Conservation (phyloP, 2,329 filamentous ascomycete genomes). For the Alternaria atra region DNA sequence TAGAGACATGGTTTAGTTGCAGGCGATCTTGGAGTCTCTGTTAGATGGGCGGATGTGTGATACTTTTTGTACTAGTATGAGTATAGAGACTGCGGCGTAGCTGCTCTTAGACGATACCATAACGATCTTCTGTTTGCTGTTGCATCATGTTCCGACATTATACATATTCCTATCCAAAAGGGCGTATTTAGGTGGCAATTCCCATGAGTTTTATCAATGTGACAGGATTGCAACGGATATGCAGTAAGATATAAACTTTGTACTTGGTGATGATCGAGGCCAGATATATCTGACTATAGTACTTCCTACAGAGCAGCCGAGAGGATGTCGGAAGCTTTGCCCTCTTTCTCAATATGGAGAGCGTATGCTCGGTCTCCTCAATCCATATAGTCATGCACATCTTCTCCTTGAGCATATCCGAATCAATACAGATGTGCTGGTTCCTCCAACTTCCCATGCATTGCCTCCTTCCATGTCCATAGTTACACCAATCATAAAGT, state of each 20-base stretch:
- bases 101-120: conserved; percentile 3
- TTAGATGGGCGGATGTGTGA: neutral
- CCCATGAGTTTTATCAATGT: neutral
- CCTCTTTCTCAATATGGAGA: neutral
- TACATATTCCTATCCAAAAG: neutral
- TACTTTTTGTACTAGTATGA: neutral
- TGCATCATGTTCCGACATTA: neutral
- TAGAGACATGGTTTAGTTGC: conserved; percentile 1
- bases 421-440: neutral
- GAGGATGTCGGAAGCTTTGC: neutral
- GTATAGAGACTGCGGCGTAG: neutral
- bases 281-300: neutral
- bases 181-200: neutral
- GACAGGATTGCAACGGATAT: neutral
- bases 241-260: neutral
- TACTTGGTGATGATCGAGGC: neutral
- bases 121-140: conserved; percentile 2
- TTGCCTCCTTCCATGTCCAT: neutral
- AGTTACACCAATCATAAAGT: neutral
- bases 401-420: neutral
- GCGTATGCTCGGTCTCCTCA: neutral
- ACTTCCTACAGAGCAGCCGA: neutral
- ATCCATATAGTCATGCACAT: neutral
- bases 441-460: neutral
- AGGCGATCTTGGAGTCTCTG: conserved; percentile 3